phyloP scores from a whole-genome alignment of 495 filamentous ascomycete genomes.

The Hapsidospora chrysogenum region DNA sequence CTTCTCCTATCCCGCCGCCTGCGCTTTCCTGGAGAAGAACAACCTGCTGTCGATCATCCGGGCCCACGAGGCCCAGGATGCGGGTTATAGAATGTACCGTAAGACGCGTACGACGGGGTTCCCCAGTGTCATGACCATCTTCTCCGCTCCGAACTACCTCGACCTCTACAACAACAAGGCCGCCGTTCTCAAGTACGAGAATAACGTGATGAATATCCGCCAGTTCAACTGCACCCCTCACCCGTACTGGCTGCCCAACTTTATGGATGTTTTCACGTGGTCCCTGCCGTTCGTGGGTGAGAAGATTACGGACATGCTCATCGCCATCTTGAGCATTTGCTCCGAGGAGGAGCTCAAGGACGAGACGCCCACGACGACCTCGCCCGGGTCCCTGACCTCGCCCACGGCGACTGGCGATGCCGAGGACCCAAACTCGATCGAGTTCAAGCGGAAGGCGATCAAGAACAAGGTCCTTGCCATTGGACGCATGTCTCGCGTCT shows the following conservation, averaged over 20 bases:
- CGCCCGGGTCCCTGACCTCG: conserved; percentile 46
- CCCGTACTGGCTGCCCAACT: conserved; percentile 98
- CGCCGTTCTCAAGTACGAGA: conserved; percentile 95
- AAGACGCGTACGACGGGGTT: conserved; percentile 97
- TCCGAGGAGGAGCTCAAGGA: conserved; percentile 93
- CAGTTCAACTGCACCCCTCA: conserved; percentile 99
- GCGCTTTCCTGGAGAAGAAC: conserved; percentile 96
- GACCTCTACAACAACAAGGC: conserved; percentile 99
- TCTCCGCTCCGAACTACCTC: conserved; percentile 95
- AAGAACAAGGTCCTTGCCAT: conserved; percentile 99
- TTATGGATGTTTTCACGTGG: conserved; percentile 99
- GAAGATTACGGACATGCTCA: conserved; percentile 99
- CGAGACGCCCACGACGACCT: conserved; percentile 35
- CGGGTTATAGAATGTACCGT: conserved; percentile 96
- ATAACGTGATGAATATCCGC: conserved; percentile 99
- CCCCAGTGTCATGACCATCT: conserved; percentile 99
- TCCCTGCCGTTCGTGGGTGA: conserved; percentile 96
- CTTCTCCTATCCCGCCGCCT: conserved; percentile 97
- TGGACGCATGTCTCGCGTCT: conserved; percentile 88
- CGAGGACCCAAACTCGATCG: conserved; percentile 62
- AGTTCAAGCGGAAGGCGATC: conserved; percentile 87
- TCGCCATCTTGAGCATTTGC: conserved; percentile 93
- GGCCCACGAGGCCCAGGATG: conserved; percentile 97
- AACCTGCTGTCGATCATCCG: conserved; percentile 94
- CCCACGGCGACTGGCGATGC: conserved; percentile 17